Conservation (phyloP, 352 stramenopile genomes). For the Globisporangium ultimum region DNA sequence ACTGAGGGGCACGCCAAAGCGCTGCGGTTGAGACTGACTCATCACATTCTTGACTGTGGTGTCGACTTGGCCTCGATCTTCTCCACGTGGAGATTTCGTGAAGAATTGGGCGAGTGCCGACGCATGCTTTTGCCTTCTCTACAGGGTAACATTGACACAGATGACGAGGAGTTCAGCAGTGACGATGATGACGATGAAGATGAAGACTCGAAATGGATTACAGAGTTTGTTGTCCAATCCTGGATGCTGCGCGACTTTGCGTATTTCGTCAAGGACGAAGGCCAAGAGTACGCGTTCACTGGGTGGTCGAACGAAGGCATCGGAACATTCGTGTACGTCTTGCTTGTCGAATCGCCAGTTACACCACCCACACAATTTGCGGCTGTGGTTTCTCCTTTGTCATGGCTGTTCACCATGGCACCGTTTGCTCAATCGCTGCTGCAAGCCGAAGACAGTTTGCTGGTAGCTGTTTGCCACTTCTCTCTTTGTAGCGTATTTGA, state of each 20-base stretch:
- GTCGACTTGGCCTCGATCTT: constrained; percentile 39
- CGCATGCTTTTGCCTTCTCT: constrained; percentile 33
- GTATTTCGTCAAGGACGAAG: constrained; percentile 48
- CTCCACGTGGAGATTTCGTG: constrained; percentile 49
- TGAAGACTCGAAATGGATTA: constrained; percentile 5
- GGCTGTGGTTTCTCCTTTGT: constrained; percentile 30
- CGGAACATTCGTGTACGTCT: constrained; percentile 25
- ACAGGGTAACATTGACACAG: constrained; percentile 23
- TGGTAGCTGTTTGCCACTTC: constrained; percentile 16
- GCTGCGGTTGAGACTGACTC: constrained; percentile 21
- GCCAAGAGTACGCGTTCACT: constrained; percentile 55
- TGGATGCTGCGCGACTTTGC: constrained; percentile 34
- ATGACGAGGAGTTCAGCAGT: constrained; percentile 8
- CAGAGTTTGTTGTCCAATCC: neutral
- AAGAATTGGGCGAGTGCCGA: constrained; percentile 40
- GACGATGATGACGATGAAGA: constrained; percentile 24
- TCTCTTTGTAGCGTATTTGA: neutral
- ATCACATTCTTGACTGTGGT: constrained; percentile 24
- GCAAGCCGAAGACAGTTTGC: constrained; percentile 20
- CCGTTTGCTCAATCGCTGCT: constrained; percentile 41
- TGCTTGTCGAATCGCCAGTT: constrained; percentile 20
- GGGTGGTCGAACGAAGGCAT: constrained; percentile 58
- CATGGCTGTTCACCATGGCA: constrained; percentile 43
- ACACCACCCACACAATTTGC: constrained; percentile 2
- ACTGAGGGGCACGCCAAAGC: neutral